These are phyloP conservation scores for Aspergillus funiculosus DNA, from an alignment of 495 filamentous ascomycete genomes.

Conservation along the genomic window DNA sequence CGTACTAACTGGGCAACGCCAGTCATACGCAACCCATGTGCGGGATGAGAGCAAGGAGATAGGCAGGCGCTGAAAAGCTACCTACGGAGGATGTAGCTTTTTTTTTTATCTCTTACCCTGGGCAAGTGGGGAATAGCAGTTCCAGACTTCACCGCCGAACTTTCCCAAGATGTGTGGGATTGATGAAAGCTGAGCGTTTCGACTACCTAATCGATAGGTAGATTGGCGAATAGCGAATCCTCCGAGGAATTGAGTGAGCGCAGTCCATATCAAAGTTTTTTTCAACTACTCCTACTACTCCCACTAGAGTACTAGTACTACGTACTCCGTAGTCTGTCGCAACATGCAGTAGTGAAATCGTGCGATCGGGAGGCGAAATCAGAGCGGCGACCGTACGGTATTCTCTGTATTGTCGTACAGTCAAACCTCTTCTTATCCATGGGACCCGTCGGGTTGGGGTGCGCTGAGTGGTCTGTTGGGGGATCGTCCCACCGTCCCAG, in stretches of 20 bases:
- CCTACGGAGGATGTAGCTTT: not conserved
- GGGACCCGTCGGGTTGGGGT: conserved; percentile 13
- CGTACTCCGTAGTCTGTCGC: not conserved
- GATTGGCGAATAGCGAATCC: conserved; percentile 4
- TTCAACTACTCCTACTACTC: too few species aligned
- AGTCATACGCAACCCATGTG: conserved; percentile 7
- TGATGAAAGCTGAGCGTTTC: not conserved
- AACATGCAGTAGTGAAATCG: conserved; percentile 8
- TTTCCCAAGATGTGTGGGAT: not conserved
- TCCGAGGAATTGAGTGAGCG: conserved; percentile 7
- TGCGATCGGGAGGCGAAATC: conserved; percentile 20
- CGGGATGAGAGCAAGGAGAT: conserved; percentile 3
- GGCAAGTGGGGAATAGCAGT: not conserved
- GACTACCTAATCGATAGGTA: not conserved
- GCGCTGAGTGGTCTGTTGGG: conserved; percentile 17
- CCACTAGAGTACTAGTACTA: conserved; percentile 8
- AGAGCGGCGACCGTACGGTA: too few species aligned
- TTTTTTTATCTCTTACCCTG: not conserved
- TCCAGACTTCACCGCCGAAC: conserved; percentile 9
- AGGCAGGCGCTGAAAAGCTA: not conserved
- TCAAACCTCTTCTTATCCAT: conserved; percentile 8
- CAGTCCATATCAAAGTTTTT: conserved; percentile 12
- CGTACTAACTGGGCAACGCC: not conserved
- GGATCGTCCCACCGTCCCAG: conserved; percentile 26
- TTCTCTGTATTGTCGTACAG: too few species aligned